Evolutionary conservation across 2,329 filamentous ascomycete species (phyloP).

Genomic region (Pseudogymnoascus sp.): DNA sequence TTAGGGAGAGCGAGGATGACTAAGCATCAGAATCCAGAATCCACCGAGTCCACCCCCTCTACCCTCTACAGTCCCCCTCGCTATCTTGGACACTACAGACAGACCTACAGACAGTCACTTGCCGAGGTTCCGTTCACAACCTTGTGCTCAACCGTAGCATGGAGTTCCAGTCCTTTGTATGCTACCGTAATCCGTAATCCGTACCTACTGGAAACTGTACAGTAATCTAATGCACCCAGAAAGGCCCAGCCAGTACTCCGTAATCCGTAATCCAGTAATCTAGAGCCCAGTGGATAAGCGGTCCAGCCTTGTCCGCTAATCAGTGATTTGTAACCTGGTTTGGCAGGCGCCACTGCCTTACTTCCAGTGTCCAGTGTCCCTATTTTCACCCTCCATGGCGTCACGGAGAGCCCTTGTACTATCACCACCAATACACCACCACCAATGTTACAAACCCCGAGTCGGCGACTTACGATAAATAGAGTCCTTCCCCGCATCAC

Average conservation of each 20-base stretch:
- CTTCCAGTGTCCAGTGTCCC: background rate
- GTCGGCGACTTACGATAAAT: constrained; percentile 6
- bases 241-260: no score
- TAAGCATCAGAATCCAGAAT: background rate
- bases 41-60: no score
- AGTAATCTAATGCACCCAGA: background rate
- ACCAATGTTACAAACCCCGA: constrained; percentile 4
- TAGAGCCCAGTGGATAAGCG: background rate
- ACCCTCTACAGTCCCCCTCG: no score
- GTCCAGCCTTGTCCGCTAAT: background rate
- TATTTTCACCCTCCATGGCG: background rate
- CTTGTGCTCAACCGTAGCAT: background rate
- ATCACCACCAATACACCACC: background rate
- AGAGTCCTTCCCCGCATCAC: constrained; percentile 1
- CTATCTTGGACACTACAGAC: no score
- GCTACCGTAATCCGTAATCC: constrained; percentile 2
- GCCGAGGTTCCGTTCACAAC: background rate
- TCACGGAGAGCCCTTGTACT: background rate
- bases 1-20: background rate
- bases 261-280: no score
- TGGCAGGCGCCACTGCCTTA: background rate
- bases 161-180: background rate
- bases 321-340: constrained; percentile 5
- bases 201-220: background rate
- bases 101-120: no score